Percentiles rank a stretch among this genome's conserved stretches.
Conservation (phyloP, 306 rosid species). For the Vicia faba region DNA sequence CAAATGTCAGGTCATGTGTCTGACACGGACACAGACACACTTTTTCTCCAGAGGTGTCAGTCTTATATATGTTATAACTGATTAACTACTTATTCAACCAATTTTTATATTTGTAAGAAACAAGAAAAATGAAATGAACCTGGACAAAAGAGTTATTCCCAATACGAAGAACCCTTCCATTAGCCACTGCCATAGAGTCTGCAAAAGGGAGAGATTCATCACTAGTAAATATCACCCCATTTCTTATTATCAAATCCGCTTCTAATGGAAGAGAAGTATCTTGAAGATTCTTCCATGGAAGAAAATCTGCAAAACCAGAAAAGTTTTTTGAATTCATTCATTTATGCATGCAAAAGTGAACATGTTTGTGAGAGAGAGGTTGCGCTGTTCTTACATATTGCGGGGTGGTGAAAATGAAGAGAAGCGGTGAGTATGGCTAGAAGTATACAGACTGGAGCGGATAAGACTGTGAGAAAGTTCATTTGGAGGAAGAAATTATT, state of each 20-base stretch:
- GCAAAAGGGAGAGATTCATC: conserved; percentile 76
- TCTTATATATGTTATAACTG: neutral
- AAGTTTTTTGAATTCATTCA: neutral
- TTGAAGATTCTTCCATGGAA: conserved; percentile 20
- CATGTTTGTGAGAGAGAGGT: neutral
- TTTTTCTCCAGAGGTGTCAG: no score
- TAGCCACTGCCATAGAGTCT: conserved; percentile 69
- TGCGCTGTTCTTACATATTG: neutral
- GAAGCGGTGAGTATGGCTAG: conserved; percentile 46
- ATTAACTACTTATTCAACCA: neutral
- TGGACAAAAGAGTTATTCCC: conserved; percentile 64
- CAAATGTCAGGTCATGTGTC: no score
- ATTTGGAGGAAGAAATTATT: neutral
- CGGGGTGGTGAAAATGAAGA: conserved; percentile 37
- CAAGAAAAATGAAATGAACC: conserved; percentile 27
- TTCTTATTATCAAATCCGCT: conserved; percentile 64
- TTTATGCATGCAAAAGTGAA: neutral
- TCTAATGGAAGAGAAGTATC: neutral
- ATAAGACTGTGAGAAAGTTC: conserved; percentile 9
- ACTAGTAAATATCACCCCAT: conserved; percentile 69
- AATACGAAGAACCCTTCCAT: conserved; percentile 67
- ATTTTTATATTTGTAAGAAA: neutral
- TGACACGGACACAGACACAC: no score
- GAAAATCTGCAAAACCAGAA: conserved; percentile 38
- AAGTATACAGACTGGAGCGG: conserved; percentile 42